Base-by-base conservation (phyloP, 768 basidiomycete genomes). In the Tricholoma furcatifolium region DNA sequence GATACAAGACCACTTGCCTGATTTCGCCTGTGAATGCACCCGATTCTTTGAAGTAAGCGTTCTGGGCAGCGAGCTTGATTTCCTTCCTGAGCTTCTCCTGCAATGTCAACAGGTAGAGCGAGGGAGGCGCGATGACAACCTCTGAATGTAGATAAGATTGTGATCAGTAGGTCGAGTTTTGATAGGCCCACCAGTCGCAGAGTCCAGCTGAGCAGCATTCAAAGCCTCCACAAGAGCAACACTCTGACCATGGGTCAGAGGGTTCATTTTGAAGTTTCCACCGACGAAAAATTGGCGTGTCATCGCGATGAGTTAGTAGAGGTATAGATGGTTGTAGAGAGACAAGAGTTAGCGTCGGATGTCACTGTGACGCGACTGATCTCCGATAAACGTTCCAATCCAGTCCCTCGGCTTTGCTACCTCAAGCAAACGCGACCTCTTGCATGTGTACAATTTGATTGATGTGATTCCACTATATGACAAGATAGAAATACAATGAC, bases 221-320 rank as follows among this genome's bases (percentile, higher is more conserved):
- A 99, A 74, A 44, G 75, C 66, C 47, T 82, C 70, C 61, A 91
- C 71, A 64, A 99, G 81, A 40, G 74, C 71, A 58, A 74, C 74
- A 70, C 88, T 87, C 60, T 83, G 78, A 58, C 78, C 77, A 58
- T 76, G 76, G 34, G 85, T 81, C 53, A 76, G 75, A 24, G 90
- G 90, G 77, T 98, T 96, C 87, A 98, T 87, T 79, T 98, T 99
- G 84, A 96, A 98, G 82, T 98, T 98, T 27, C 94, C 92, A 57
- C 96, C 96, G 62, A 91, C 93, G 67, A 97, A 95, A 76, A 95
- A 96, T 70, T 83, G 76, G 65, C 93, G 91, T 56, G 86, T 54
- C 90, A 89, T 88, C 47, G 58, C 67, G 60, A 47, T 31, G 6
- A 39, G 14, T 2, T 24, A 8, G 45, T n/a, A 46, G 47, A 53